phyloP scores from a whole-genome alignment of 2,329 filamentous ascomycete genomes.

The Talaromyces verruculosus region DNA sequence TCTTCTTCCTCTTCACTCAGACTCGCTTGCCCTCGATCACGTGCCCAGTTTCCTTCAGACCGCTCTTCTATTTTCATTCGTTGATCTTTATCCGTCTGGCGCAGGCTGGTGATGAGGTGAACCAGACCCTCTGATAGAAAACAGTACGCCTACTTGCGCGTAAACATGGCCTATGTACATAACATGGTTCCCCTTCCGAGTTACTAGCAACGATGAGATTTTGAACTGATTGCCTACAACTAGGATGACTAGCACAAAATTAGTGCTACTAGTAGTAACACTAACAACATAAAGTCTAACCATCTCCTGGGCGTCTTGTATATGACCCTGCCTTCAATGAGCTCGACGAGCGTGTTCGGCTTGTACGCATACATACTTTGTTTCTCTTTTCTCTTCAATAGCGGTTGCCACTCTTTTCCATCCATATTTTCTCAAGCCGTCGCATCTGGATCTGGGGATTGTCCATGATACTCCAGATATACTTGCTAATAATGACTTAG shows the following conservation, averaged over 20 bases:
- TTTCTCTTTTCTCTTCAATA: no score
- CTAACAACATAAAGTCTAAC: no score
- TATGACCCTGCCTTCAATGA: background rate
- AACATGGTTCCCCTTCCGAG: background rate
- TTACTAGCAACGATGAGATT: background rate
- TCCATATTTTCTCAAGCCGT: background rate
- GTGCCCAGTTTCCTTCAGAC: background rate
- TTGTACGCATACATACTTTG: background rate
- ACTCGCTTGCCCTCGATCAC: background rate
- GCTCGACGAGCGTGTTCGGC: background rate
- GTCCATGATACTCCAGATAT: background rate
- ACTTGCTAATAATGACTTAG: background rate
- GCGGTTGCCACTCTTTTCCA: background rate
- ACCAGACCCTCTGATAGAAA: slow-evolving; percentile 2
- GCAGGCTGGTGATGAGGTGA: background rate
- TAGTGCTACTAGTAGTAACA: no score
- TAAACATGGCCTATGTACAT: slow-evolving; percentile 7
- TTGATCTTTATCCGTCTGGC: background rate
- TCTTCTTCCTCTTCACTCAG: background rate
- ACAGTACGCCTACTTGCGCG: background rate
- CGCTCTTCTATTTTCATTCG: background rate
- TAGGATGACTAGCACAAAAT: no score
- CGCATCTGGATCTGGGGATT: background rate
- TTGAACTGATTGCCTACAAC: background rate
- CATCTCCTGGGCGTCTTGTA: background rate